These are phyloP conservation scores for Aquilaria sinensis DNA, from an alignment of 345 rosid genomes.

Conservation along the genomic window DNA sequence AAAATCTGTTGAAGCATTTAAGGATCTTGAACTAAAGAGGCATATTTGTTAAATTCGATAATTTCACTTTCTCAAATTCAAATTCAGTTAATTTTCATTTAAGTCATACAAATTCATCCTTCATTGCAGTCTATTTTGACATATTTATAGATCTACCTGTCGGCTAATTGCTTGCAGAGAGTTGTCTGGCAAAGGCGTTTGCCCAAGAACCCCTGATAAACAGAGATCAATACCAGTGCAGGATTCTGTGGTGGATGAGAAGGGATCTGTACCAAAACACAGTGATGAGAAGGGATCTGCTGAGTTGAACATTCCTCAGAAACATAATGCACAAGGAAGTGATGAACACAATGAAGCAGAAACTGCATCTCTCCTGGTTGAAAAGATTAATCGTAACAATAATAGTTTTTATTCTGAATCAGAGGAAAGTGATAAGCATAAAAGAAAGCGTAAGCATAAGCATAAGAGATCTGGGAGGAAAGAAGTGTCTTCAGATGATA, in stretches of 20 bases:
- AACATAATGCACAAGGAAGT: slow-evolving; percentile 27
- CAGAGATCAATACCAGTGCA: slow-evolving; percentile 33
- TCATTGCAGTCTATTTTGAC: too few relatives aligned
- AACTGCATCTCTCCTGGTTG: slow-evolving; percentile 21
- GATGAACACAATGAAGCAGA: slow-evolving; percentile 21
- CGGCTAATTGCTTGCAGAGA: slow-evolving; percentile 38
- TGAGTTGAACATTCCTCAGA: slow-evolving; percentile 23
- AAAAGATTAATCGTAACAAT: slow-evolving; percentile 33
- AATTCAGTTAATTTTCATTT: too few relatives aligned
- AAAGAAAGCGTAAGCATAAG: slow-evolving; percentile 43
- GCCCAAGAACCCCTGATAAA: slow-evolving; percentile 28
- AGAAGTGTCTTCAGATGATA: slow-evolving; percentile 55
- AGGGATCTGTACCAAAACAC: slow-evolving; percentile 8
- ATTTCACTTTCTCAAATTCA: too few relatives aligned
- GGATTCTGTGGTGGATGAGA: slow-evolving; percentile 22
- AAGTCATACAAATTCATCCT: too few relatives aligned
- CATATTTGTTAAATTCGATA: too few relatives aligned
- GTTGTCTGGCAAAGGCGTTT: slow-evolving; percentile 25
- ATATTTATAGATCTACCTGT: slow-evolving; percentile 6
- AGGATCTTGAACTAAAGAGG: too few relatives aligned
- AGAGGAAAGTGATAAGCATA: slow-evolving; percentile 40
- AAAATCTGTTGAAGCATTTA: too few relatives aligned
- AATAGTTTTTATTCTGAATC: slow-evolving; percentile 42
- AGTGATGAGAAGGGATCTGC: slow-evolving; percentile 30
- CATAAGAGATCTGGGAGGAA: slow-evolving; percentile 50